Percentiles rank a stretch among this genome's conserved stretches.
phyloP scores from a whole-genome alignment of 441 rosid genomes.

The Brassica hybrid region DNA sequence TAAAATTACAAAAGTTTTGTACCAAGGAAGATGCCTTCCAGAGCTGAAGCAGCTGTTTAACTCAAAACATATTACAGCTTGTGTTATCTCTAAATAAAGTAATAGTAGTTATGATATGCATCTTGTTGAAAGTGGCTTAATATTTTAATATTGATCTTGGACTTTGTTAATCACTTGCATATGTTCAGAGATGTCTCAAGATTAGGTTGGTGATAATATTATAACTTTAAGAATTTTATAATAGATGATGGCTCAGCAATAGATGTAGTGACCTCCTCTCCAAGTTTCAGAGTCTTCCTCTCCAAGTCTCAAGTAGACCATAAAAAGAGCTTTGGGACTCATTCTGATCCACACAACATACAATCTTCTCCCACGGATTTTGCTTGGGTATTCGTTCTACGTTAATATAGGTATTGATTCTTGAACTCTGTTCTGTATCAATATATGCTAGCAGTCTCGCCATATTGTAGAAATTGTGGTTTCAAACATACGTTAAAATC shows the following conservation, averaged over 20 bases:
- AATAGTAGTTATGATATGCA: conserved; percentile 9
- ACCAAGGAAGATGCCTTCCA: conserved; percentile 54
- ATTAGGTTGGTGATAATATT: neutral
- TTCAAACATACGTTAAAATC: neutral
- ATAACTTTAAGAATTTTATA: neutral
- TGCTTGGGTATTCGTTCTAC: neutral
- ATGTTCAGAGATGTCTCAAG: neutral
- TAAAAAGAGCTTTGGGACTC: neutral
- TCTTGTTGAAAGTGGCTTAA: neutral
- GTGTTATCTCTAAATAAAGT: conserved; percentile 7
- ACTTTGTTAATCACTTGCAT: neutral
- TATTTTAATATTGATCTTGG: neutral
- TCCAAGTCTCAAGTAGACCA: neutral
- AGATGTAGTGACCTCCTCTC: neutral
- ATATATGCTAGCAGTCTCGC: neutral
- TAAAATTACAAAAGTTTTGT: conserved; percentile 28
- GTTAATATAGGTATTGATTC: neutral
- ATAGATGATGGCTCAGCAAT: neutral
- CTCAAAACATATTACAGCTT: conserved; percentile 1
- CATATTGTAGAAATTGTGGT: neutral
- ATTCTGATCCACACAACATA: neutral
- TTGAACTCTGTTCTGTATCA: neutral
- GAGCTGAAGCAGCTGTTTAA: conserved; percentile 75
- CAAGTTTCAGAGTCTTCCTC: conserved; percentile 6
- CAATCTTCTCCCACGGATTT: neutral